These are phyloP conservation scores for Lactarius deliciosus DNA, from an alignment of 768 basidiomycete species.

Conservation along the genomic window DNA sequence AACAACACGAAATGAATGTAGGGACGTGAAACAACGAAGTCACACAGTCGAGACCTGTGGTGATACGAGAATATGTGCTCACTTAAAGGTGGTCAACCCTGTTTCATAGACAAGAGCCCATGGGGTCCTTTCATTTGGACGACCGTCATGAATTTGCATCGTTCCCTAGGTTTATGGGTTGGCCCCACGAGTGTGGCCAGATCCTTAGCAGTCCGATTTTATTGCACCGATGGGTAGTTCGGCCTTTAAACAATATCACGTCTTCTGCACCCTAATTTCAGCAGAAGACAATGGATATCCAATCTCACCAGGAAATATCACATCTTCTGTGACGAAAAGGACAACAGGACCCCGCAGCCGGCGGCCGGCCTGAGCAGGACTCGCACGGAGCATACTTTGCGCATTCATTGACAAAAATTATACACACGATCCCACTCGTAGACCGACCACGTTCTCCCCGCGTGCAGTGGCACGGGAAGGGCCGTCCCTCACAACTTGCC, in stretches of 20 bases:
- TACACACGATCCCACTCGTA: neutral
- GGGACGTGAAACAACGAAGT: neutral
- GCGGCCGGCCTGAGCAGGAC: neutral
- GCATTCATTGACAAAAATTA: neutral
- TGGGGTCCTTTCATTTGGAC: neutral
- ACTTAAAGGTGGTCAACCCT: neutral
- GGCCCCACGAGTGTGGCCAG: neutral
- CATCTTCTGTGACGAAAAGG: neutral
- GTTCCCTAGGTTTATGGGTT: neutral
- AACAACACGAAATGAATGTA: neutral
- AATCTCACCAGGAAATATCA: neutral
- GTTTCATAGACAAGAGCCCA: neutral
- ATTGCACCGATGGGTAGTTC: neutral
- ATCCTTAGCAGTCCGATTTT: constrained; percentile 1
- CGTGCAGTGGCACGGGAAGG: neutral
- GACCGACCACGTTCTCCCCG: neutral
- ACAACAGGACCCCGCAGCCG: neutral
- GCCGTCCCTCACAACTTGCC: constrained; percentile 43
- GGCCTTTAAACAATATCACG: neutral
- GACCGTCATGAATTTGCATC: too few relatives aligned
- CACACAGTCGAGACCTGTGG: neutral
- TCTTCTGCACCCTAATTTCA: neutral
- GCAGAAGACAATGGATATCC: neutral
- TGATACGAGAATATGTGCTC: neutral
- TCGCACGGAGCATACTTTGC: neutral